Base-by-base conservation (phyloP, 768 basidiomycete species). In the Tephrocybe sp. region DNA sequence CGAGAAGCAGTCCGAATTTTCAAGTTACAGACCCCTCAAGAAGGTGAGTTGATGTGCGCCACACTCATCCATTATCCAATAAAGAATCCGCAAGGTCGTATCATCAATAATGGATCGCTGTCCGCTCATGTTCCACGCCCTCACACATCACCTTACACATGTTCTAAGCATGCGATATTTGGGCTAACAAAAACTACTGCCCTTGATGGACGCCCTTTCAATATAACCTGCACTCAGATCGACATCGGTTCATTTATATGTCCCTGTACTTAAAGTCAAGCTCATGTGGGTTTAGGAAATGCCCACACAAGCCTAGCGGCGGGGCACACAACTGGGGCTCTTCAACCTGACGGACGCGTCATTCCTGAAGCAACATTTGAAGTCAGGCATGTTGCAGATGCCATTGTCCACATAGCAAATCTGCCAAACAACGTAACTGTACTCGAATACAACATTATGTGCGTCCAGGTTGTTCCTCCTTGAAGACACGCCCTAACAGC, bases 71-170 rank as follows among this genome's bases (percentile, higher is more conserved):
- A 37, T 8, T 35, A 15, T 38, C 34, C 19, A 42, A 9, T 34
- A 19, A 40, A 40, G 13, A n/a, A 1, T 13, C 12, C 31, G 25
- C 9, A 51, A 85, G 84, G 83, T 2, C 78, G 89, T 16, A 87
- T 93, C 53, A 86, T 95, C 68, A 92, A 92, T 70, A 92, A 93
- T 57, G 91, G 90, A 1, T 87, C 84, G n/a, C 71, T 90, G 19
- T 77, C 86, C 1, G 87, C 88, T 0, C 79, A 86, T 52, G 72
- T 79, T 3, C 87, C 89, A 1, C 77, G 87, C n/a, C 85, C 84
- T 1, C 65, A 80, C 57, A 72, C 79, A 1, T 64, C 64, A 19
- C 75, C 89, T 0, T 94, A 94, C 64, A 86, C 87, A 0, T 71
- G 79, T 44, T 85, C 88, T 11, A 95, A 94, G 66, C 90, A 92